A percentile compares a stretch with the other conserved stretches of the same genome.
phyloP scores from a whole-genome alignment of 2,329 filamentous ascomycete genomes.

The Rutstroemia sp. region DNA sequence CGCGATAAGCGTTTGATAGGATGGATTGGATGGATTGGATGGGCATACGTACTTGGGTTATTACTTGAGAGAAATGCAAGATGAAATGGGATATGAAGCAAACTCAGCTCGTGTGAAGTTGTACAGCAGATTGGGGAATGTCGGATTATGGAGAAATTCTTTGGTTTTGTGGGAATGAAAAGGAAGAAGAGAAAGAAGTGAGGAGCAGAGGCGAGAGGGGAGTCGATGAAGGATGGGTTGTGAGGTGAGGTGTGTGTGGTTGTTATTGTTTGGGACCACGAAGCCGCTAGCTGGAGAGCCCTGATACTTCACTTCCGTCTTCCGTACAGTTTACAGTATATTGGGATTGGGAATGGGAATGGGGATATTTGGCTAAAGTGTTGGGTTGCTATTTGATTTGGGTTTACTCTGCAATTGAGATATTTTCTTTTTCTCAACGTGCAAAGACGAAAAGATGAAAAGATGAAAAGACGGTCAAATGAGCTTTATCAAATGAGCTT shows the following conservation, averaged over 20 bases:
- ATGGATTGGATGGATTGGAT: not conserved
- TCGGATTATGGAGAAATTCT: not conserved
- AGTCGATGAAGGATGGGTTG: not conserved
- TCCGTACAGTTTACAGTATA: not conserved
- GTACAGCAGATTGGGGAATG: not conserved
- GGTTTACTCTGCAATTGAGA: not conserved
- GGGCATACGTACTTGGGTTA: not conserved
- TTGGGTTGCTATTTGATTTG: not conserved
- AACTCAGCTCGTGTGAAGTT: not conserved
- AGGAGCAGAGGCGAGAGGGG: not conserved
- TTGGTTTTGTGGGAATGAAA: not conserved
- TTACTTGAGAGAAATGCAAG: not conserved
- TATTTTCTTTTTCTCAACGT: too few species aligned
- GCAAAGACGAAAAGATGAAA: too few species aligned
- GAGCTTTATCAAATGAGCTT: too few species aligned
- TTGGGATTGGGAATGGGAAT: not conserved
- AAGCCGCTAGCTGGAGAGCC: slow-evolving; percentile 5
- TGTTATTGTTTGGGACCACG: slow-evolving; percentile 6
- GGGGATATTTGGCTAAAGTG: not conserved
- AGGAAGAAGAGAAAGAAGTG: too few species aligned
- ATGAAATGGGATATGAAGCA: not conserved
- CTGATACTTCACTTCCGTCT: not conserved
- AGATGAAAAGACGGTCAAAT: too few species aligned
- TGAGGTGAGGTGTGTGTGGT: not conserved
- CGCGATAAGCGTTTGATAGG: not conserved